These are phyloP conservation scores for Colletotrichum brevisporum DNA, from an alignment of 2,329 filamentous ascomycete species.

Conservation along the genomic window DNA sequence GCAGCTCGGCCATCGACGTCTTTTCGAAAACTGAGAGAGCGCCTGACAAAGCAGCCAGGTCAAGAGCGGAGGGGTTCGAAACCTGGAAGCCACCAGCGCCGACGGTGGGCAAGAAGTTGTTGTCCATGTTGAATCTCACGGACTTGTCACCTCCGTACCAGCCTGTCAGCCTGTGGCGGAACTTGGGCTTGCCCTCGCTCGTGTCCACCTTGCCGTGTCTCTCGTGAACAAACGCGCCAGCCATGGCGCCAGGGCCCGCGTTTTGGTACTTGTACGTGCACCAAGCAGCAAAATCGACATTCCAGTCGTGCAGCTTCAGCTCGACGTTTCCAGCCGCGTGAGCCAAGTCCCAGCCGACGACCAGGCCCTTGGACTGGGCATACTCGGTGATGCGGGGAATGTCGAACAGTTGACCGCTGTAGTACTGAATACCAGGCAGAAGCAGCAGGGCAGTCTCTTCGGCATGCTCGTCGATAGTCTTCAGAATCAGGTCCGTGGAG, in stretches of 20 bases:
- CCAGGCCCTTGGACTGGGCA: slow-evolving; percentile 75
- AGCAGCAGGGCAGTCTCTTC: slow-evolving; percentile 77
- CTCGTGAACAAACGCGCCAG: slow-evolving; percentile 80
- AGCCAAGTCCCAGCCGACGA: slow-evolving; percentile 83
- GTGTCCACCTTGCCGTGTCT: slow-evolving; percentile 69
- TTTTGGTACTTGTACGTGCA: slow-evolving; percentile 91
- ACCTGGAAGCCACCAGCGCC: slow-evolving; percentile 83
- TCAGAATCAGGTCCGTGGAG: slow-evolving; percentile 75
- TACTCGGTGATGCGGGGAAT: slow-evolving; percentile 79
- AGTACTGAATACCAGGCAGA: slow-evolving; percentile 85
- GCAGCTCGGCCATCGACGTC: slow-evolving; percentile 77
- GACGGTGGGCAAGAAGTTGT: slow-evolving; percentile 77
- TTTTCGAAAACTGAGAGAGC: slow-evolving; percentile 81
- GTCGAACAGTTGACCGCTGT: slow-evolving; percentile 84
- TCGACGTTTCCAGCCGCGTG: slow-evolving; percentile 84
- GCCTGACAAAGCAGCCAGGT: slow-evolving; percentile 81
- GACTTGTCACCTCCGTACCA: slow-evolving; percentile 84
- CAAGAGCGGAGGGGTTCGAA: slow-evolving; percentile 82
- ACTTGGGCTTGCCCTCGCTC: slow-evolving; percentile 60
- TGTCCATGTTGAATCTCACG: slow-evolving; percentile 81
- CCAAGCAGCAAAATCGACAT: slow-evolving; percentile 86
- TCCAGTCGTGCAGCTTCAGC: slow-evolving; percentile 80
- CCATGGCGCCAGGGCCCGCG: slow-evolving; percentile 80
- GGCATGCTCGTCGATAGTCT: slow-evolving; percentile 77
- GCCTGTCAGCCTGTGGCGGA: slow-evolving; percentile 74